Percentiles rank a stretch among this genome's conserved stretches.
phyloP scores from a whole-genome alignment of 2,329 filamentous ascomycete species.

The Hyphodiscus sp. region DNA sequence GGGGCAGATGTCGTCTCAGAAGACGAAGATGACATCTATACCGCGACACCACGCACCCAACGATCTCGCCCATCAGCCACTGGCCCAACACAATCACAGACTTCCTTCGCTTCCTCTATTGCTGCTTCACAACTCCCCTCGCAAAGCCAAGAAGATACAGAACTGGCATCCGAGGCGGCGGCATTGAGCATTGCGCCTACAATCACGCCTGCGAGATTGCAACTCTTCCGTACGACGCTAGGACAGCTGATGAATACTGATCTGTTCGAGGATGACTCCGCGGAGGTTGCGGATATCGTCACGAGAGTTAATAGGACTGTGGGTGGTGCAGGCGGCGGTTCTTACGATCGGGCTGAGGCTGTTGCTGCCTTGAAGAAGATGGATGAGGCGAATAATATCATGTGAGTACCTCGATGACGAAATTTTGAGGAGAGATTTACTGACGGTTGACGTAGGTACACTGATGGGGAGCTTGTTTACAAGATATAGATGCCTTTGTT shows the following conservation, averaged over 20 bases:
- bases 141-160: slow-evolving; percentile 25
- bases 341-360: slow-evolving; percentile 68
- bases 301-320: slow-evolving; percentile 72
- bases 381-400: slow-evolving; percentile 81
- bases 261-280: slow-evolving; percentile 83
- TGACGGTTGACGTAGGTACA: slow-evolving; percentile 38
- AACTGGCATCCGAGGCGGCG: slow-evolving; percentile 18
- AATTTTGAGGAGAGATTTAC: slow-evolving; percentile 6
- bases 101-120: slow-evolving; percentile 35
- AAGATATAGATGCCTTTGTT: slow-evolving; percentile 48
- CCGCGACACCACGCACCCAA: slow-evolving; percentile 25
- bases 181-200: slow-evolving; percentile 21
- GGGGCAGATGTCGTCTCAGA: slow-evolving; percentile 39
- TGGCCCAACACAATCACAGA: slow-evolving; percentile 27
- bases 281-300: slow-evolving; percentile 67
- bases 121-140: slow-evolving; percentile 28
- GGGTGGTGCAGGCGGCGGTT: slow-evolving; percentile 42
- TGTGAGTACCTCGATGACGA: slow-evolving; percentile 56
- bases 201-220: slow-evolving; percentile 52
- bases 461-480: slow-evolving; percentile 60
- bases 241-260: slow-evolving; percentile 76
- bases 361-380: slow-evolving; percentile 71
- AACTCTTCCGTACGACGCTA: slow-evolving; percentile 71
- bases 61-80: slow-evolving; percentile 15
- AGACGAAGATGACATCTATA: slow-evolving; percentile 35